These are phyloP conservation scores for Hymenoscyphus fructigenus DNA, from an alignment of 2,329 filamentous ascomycete genomes.

Conservation along the genomic window DNA sequence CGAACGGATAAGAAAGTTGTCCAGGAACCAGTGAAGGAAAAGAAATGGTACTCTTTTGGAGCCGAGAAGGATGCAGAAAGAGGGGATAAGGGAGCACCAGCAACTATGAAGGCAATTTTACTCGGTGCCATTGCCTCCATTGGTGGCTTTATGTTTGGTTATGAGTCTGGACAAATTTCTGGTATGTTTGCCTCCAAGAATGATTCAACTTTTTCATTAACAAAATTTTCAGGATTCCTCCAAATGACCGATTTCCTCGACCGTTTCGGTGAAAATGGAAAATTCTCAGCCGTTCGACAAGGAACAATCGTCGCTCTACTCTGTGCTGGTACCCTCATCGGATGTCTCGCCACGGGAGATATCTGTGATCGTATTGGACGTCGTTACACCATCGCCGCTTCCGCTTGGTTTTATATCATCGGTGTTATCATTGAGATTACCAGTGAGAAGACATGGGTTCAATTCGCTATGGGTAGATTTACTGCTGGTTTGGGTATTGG, in stretches of 20 bases:
- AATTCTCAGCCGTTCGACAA: conserved; percentile 58
- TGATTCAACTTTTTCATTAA: neutral
- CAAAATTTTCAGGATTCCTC: conserved; percentile 55
- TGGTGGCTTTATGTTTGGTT: conserved; percentile 57
- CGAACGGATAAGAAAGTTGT: neutral
- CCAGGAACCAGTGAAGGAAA: neutral
- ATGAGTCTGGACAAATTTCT: conserved; percentile 43
- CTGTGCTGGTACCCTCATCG: conserved; percentile 58
- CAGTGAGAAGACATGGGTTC: conserved; percentile 56
- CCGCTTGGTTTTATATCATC: conserved; percentile 61
- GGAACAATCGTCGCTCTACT: conserved; percentile 65
- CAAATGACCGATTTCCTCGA: conserved; percentile 55
- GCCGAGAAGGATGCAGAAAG: neutral
- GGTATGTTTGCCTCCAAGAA: conserved; percentile 39
- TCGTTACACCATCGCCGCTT: conserved; percentile 59
- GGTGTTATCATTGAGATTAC: conserved; percentile 66
- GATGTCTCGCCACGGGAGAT: conserved; percentile 57
- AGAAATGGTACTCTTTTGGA: neutral
- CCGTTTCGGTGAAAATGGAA: conserved; percentile 50
- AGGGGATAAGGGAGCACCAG: conserved; percentile 12
- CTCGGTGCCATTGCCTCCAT: conserved; percentile 53
- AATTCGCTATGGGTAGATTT: conserved; percentile 63
- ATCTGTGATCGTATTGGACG: conserved; percentile 63
- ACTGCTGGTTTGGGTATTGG: conserved; percentile 68
- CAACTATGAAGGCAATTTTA: conserved; percentile 45